Percentiles rank a stretch among this genome's conserved stretches.
phyloP scores from a whole-genome alignment of 345 rosid genomes.

The Ailanthus altissimus region DNA sequence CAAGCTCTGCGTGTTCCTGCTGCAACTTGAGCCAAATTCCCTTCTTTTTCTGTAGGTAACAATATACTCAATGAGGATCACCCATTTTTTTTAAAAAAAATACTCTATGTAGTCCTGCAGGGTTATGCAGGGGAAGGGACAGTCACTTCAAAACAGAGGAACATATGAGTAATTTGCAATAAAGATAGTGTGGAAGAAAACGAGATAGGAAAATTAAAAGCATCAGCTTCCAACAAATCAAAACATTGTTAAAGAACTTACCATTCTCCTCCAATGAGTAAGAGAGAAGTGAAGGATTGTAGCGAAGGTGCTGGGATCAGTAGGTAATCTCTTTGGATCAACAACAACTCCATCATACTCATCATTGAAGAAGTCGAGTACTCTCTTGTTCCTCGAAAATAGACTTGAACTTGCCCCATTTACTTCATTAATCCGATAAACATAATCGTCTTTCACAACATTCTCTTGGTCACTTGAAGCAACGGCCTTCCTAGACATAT shows the following conservation, averaged over 20 bases:
- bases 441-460: conserved; percentile 33
- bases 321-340: conserved; percentile 63
- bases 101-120: background rate
- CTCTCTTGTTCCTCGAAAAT: conserved; percentile 37
- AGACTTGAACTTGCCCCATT: conserved; percentile 35
- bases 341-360: conserved; percentile 83
- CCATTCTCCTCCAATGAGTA: conserved; percentile 68
- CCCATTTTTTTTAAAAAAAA: background rate
- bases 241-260: conserved; percentile 10
- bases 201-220: background rate
- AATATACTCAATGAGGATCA: background rate
- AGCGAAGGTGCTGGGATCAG: conserved; percentile 46
- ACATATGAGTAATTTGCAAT: too few species aligned
- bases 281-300: conserved; percentile 58
- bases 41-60: conserved; percentile 63
- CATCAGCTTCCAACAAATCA: background rate
- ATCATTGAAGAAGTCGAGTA: conserved; percentile 67
- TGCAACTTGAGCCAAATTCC: conserved; percentile 92
- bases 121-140: background rate
- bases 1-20: conserved; percentile 62
- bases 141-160: background rate
- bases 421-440: conserved; percentile 39
- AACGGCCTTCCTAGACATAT: conserved; percentile 35
- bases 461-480: conserved; percentile 38
- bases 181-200: background rate